phyloP scores from a whole-genome alignment of 2,329 filamentous ascomycete species.

The Diaporthe sp. region DNA sequence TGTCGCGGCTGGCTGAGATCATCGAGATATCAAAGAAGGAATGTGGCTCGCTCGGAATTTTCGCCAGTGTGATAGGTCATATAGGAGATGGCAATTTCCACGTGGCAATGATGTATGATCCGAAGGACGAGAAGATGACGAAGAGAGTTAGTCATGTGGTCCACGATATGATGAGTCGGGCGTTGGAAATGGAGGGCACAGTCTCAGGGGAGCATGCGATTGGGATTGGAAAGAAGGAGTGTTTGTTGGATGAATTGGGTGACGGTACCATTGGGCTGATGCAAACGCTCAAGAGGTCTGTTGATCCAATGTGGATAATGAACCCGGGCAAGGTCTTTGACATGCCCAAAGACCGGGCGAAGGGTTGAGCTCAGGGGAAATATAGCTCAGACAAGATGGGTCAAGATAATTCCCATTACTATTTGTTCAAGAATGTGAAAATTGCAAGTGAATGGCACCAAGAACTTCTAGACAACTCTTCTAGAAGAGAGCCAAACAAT shows the following conservation, averaged over 20 bases:
- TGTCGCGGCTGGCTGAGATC: constrained; percentile 76
- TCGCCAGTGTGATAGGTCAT: constrained; percentile 71
- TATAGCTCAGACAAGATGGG: not conserved
- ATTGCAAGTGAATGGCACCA: not conserved
- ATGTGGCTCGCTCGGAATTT: constrained; percentile 64
- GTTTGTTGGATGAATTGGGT: constrained; percentile 65
- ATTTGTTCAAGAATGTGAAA: not conserved
- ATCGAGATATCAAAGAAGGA: constrained; percentile 74
- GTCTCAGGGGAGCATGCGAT: constrained; percentile 75
- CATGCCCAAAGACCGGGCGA: constrained; percentile 24
- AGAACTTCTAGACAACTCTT: not conserved
- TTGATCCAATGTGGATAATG: constrained; percentile 64
- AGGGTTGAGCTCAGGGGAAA: not conserved
- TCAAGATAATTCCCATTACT: not conserved
- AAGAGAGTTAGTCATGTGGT: constrained; percentile 59
- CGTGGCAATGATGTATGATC: constrained; percentile 52
- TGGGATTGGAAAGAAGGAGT: constrained; percentile 63
- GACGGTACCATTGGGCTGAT: constrained; percentile 70
- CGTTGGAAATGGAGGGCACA: constrained; percentile 75
- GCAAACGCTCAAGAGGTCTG: constrained; percentile 70
- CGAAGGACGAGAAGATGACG: constrained; percentile 59
- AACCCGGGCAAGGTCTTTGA: constrained; percentile 58
- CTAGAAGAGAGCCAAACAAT: not conserved
- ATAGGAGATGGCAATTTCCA: constrained; percentile 79
- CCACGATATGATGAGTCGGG: constrained; percentile 72